Conservation (phyloP, 306 rosid genomes). For the Vigna angularis region DNA sequence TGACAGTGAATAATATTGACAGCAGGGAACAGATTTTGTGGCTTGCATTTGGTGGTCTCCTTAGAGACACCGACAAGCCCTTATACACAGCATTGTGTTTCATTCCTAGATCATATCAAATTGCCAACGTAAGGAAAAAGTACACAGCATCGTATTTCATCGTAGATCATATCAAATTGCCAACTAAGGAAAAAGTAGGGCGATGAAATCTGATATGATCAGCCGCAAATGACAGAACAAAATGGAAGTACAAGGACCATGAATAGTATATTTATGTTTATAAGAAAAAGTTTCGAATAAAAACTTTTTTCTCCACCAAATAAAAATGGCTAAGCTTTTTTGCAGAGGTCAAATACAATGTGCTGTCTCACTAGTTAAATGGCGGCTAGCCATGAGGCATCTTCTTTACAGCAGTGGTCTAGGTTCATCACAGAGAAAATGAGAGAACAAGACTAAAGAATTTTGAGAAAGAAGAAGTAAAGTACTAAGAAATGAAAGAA, state of each 20-base stretch:
- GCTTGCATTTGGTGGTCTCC: too few relatives aligned
- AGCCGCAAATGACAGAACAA: background rate
- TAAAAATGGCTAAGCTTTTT: background rate
- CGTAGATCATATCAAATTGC: background rate
- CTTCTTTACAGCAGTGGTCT: constrained; percentile 26
- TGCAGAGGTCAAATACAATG: background rate
- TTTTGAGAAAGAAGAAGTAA: background rate
- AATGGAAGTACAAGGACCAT: background rate
- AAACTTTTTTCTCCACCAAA: background rate
- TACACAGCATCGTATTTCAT: background rate
- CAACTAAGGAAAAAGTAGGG: background rate
- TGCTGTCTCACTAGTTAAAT: constrained; percentile 3
- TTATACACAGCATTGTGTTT: background rate
- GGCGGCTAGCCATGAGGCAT: constrained; percentile 27
- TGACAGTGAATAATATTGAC: too few relatives aligned
- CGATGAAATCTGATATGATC: background rate
- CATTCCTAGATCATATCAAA: background rate
- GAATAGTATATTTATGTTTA: background rate
- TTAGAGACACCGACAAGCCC: too few relatives aligned
- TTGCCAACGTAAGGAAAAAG: background rate
- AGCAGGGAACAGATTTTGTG: too few relatives aligned
- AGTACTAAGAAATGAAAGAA: background rate
- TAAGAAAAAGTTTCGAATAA: background rate
- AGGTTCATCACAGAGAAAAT: background rate
- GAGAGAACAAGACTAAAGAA: background rate